Evolutionary conservation across 306 rosid genomes (phyloP).

Genomic region (Gleditsia sinensis): DNA sequence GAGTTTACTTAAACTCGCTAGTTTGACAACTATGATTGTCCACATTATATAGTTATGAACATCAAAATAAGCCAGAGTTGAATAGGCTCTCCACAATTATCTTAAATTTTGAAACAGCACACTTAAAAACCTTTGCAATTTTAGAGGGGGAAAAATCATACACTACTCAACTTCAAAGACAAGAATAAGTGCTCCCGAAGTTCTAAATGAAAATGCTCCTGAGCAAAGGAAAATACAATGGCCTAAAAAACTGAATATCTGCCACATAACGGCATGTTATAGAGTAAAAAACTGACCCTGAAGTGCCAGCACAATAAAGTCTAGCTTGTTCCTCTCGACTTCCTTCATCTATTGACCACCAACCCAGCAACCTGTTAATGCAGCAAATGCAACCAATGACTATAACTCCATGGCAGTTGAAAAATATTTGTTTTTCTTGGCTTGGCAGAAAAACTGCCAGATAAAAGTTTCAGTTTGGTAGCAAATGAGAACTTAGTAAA

Average conservation of each 20-base stretch:
- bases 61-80: slow-evolving; percentile 9
- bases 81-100: background rate
- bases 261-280: background rate
- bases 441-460: slow-evolving; percentile 6
- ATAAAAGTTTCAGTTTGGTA: background rate
- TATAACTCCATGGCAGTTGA: background rate
- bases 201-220: background rate
- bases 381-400: slow-evolving; percentile 20
- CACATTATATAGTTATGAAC: background rate
- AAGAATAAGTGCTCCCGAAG: background rate
- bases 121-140: background rate
- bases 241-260: slow-evolving; percentile 9
- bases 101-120: background rate
- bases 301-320: slow-evolving; percentile 46
- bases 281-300: slow-evolving; percentile 52
- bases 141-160: background rate
- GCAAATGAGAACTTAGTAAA: background rate
- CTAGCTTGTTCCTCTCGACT: slow-evolving; percentile 74
- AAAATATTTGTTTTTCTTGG: background rate
- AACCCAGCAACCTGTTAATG: slow-evolving; percentile 61
- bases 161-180: background rate
- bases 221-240: slow-evolving; percentile 4
- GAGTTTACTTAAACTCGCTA: too few relatives aligned
- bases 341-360: slow-evolving; percentile 80
- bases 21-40: background rate